Percentiles rank a stretch among this genome's conserved stretches.
Evolutionary conservation across 352 stramenopile genomes (phyloP).

Genomic region (Elongisporangium undulatum): DNA sequence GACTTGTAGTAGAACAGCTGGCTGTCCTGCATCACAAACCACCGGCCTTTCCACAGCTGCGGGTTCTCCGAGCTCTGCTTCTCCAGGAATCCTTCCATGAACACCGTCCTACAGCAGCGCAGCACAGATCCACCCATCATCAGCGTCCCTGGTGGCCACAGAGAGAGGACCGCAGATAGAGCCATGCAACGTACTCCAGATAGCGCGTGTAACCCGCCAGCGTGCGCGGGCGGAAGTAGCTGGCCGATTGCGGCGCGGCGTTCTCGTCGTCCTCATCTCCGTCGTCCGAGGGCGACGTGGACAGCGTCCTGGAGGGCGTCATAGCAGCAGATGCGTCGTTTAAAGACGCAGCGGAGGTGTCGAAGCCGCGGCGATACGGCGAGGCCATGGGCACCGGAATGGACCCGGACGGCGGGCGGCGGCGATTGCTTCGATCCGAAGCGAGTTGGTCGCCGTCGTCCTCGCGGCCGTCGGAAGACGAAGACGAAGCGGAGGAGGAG

Average conservation of each 20-base stretch:
- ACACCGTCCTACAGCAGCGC: constrained; percentile 35
- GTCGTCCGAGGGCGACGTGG: not conserved
- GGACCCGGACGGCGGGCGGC: not conserved
- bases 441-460: not conserved
- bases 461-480: not conserved
- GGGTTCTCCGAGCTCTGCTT: constrained; percentile 78
- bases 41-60: constrained; percentile 69
- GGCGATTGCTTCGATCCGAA: not conserved
- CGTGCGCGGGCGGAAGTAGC: constrained; percentile 56
- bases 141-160: not conserved
- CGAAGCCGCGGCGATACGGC: not conserved
- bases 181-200: constrained; percentile 33
- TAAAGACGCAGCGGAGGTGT: not conserved
- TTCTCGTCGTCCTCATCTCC: constrained; percentile 2
- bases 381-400: not conserved
- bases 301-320: not conserved
- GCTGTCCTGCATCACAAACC: constrained; percentile 86
- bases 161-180: not conserved
- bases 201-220: constrained; percentile 62
- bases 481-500: not conserved
- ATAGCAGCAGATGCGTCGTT: constrained; percentile 4
- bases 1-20: constrained; percentile 82
- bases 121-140: constrained; percentile 1
- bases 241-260: constrained; percentile 39
- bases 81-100: constrained; percentile 76